phyloP scores from a whole-genome alignment of 495 filamentous ascomycete species.

The Aspergillus taichungensis region DNA sequence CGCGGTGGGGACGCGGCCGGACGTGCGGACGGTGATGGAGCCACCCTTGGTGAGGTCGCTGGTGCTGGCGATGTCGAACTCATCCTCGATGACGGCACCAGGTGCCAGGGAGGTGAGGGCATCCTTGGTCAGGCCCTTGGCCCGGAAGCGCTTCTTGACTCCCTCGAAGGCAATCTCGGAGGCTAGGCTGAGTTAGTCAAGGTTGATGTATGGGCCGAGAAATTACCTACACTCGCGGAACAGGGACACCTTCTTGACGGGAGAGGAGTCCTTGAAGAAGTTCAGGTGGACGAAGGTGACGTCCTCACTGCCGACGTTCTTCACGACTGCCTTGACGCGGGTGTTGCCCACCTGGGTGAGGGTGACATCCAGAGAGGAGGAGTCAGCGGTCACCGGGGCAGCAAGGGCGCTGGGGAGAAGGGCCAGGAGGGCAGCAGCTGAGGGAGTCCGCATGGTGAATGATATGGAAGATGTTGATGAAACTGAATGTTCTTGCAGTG shows the following conservation, averaged over 20 bases:
- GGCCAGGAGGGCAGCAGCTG: slow-evolving; percentile 26
- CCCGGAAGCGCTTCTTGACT: slow-evolving; percentile 42
- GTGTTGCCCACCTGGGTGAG: slow-evolving; percentile 46
- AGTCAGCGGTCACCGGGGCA: slow-evolving; percentile 27
- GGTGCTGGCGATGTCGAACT: slow-evolving; percentile 48
- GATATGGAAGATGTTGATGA: slow-evolving; percentile 8
- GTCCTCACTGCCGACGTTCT: slow-evolving; percentile 46
- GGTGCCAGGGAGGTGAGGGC: slow-evolving; percentile 48
- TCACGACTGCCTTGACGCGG: slow-evolving; percentile 51
- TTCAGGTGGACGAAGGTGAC: slow-evolving; percentile 55
- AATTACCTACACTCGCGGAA: slow-evolving; percentile 39
- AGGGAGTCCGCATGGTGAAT: neutral
- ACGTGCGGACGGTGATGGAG: slow-evolving; percentile 38
- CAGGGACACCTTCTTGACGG: slow-evolving; percentile 53
- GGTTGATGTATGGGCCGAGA: neutral
- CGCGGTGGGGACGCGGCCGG: slow-evolving; percentile 41
- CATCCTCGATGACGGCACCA: slow-evolving; percentile 46
- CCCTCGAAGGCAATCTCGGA: slow-evolving; percentile 48
- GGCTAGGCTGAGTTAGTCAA: slow-evolving; percentile 19
- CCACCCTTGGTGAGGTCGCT: slow-evolving; percentile 45
- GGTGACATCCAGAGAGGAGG: slow-evolving; percentile 41
- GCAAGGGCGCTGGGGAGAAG: slow-evolving; percentile 31
- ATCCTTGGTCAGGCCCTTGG: slow-evolving; percentile 35
- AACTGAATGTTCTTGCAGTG: neutral
- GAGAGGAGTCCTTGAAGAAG: slow-evolving; percentile 48